Percentiles rank a stretch among this genome's conserved stretches.
These are phyloP conservation scores for Thelephora aurantiotincta DNA, from an alignment of 768 basidiomycete species.

Conservation along the genomic window DNA sequence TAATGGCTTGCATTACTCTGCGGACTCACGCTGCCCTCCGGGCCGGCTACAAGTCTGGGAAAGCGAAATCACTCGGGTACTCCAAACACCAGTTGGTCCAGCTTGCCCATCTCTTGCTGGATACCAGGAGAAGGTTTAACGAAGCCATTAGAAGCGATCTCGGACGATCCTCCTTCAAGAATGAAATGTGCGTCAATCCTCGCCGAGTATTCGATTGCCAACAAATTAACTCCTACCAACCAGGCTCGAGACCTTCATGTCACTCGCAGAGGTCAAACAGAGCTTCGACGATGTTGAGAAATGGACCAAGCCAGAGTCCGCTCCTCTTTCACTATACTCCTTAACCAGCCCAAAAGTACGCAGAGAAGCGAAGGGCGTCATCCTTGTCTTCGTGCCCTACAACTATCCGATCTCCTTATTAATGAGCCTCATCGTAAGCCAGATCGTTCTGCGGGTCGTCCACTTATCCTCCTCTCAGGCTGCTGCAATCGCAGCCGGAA, in stretches of 20 bases:
- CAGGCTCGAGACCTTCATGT: constrained; percentile 48
- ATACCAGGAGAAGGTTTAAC: constrained; percentile 50
- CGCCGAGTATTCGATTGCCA: background rate
- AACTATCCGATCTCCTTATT: constrained; percentile 59
- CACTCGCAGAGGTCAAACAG: constrained; percentile 34
- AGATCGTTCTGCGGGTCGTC: background rate
- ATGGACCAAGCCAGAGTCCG: constrained; percentile 57
- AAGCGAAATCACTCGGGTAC: constrained; percentile 47
- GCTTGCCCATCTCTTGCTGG: constrained; percentile 58
- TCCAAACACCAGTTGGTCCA: constrained; percentile 68
- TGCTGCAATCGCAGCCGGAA: constrained; percentile 72
- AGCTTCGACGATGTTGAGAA: constrained; percentile 53
- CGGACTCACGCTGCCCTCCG: constrained; percentile 45
- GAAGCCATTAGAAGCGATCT: constrained; percentile 48
- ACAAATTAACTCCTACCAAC: background rate
- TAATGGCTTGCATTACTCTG: background rate
- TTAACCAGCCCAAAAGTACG: constrained; percentile 49
- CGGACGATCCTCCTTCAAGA: constrained; percentile 46
- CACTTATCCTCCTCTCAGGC: constrained; percentile 5
- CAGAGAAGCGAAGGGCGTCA: constrained; percentile 68
- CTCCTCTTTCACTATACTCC: constrained; percentile 38
- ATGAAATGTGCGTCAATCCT: constrained; percentile 26
- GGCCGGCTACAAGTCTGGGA: constrained; percentile 49
- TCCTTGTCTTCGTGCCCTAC: constrained; percentile 59
- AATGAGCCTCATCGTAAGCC: constrained; percentile 41